Percentiles rank a stretch among this genome's conserved stretches.
Evolutionary conservation across 2,329 filamentous ascomycete species (phyloP).

Genomic region (Botryosphaeria dothidea): DNA sequence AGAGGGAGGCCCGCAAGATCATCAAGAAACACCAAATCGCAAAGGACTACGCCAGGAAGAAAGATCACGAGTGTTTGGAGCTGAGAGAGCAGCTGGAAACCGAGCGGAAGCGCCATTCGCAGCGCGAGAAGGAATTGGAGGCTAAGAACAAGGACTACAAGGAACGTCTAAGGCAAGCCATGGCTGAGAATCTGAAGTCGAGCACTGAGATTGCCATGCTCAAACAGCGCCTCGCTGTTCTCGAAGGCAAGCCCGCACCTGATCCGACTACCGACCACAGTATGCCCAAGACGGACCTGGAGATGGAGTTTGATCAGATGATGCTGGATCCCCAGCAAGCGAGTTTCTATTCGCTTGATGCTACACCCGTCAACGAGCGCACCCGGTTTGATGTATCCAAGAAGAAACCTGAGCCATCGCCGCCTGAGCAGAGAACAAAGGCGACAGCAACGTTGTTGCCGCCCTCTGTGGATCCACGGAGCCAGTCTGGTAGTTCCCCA

Average conservation of each 20-base stretch:
- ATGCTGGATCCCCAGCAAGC: slow-evolving; percentile 19
- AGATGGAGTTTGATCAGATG: slow-evolving; percentile 9
- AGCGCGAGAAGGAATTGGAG: slow-evolving; percentile 66
- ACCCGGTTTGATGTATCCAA: not conserved
- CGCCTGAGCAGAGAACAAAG: not conserved
- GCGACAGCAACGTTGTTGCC: not conserved
- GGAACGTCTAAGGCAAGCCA: slow-evolving; percentile 35
- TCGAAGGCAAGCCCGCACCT: slow-evolving; percentile 24
- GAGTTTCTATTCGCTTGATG: slow-evolving; percentile 9
- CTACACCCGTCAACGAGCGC: slow-evolving; percentile 7
- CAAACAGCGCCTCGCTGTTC: slow-evolving; percentile 32
- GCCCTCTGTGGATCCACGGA: not conserved
- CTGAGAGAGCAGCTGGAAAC: slow-evolving; percentile 66
- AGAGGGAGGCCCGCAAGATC: slow-evolving; percentile 73
- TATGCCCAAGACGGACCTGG: slow-evolving; percentile 6
- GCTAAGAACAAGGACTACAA: slow-evolving; percentile 54
- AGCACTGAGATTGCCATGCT: slow-evolving; percentile 36
- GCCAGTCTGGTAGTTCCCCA: not conserved
- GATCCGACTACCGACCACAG: not conserved
- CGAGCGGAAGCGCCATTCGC: slow-evolving; percentile 65
- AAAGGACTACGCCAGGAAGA: slow-evolving; percentile 76
- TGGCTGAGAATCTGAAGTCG: slow-evolving; percentile 34
- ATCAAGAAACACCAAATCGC: slow-evolving; percentile 78
- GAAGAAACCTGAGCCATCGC: not conserved
- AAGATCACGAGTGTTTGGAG: slow-evolving; percentile 70